phyloP scores from a whole-genome alignment of 1,284 basidiomycete species.

The Ceratobasidium sp. region DNA sequence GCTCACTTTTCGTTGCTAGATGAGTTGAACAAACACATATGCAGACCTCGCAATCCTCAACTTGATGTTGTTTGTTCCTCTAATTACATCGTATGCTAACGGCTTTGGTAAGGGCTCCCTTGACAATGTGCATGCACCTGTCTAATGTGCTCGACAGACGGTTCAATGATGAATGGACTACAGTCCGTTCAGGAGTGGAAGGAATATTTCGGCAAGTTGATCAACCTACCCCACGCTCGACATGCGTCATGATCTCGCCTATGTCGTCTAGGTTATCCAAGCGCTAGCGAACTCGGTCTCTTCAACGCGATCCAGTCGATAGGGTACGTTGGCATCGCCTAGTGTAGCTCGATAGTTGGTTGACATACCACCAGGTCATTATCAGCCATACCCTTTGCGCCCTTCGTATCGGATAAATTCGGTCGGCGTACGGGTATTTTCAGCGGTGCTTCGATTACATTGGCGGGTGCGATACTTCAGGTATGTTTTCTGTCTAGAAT shows the following conservation, averaged over 20 bases:
- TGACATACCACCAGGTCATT: constrained; percentile 16
- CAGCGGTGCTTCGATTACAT: constrained; percentile 41
- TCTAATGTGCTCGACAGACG: constrained; percentile 26
- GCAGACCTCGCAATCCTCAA: constrained; percentile 41
- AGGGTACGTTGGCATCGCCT: constrained; percentile 42
- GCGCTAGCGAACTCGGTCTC: constrained; percentile 59
- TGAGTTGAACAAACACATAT: background rate
- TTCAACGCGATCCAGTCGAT: constrained; percentile 74
- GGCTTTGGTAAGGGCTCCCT: constrained; percentile 68
- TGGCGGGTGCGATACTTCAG: constrained; percentile 11
- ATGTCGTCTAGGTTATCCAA: constrained; percentile 19
- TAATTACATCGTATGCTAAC: constrained; percentile 77
- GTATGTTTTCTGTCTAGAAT: background rate
- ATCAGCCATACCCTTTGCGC: constrained; percentile 42
- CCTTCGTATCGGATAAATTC: constrained; percentile 46
- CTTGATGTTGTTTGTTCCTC: constrained; percentile 45
- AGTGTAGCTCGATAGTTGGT: background rate
- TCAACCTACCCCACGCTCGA: background rate
- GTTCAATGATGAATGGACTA: constrained; percentile 46
- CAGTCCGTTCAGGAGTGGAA: constrained; percentile 41
- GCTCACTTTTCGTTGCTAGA: background rate
- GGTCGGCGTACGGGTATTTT: constrained; percentile 48
- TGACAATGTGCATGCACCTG: background rate
- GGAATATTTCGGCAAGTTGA: constrained; percentile 21
- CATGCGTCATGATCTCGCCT: background rate